Evolutionary conservation across 2,329 filamentous ascomycete genomes (phyloP), one percentile per base, ranked within the genome.

Genomic region (Fusarium sp.): DNA sequence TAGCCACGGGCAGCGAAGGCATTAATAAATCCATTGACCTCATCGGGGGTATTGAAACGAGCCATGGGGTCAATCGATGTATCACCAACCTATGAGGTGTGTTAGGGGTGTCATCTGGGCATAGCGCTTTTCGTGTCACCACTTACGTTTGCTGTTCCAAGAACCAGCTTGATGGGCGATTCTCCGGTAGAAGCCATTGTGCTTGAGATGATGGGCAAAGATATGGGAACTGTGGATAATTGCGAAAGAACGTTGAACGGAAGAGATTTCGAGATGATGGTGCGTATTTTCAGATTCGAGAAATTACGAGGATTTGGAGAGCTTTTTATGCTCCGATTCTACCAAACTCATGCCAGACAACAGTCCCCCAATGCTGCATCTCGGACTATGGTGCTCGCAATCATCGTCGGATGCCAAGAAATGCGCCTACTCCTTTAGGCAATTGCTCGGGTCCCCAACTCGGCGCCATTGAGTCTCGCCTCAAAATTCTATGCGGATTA

Each of bases 1-100:
- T 80, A 75, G 16, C 82, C 82, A 8, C 75, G 78, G 1, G 67
- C 71, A 31, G 71, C 63, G 69, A 73, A 77, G 24, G 57, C 58
- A 4, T 75, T 20, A 18, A 78, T 56, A 10, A 78, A 71, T 1
- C 31, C 68, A 0, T 76, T 77, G 0, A 83, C 79, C 35, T 84
- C 65, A 7, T 80, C 71, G 0, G 72, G 72, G 8, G 45, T 76
- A 20, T 80, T 75, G 10, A 74, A 81, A 7, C 76, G 77, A 4
- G 74, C 78, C 43, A 71, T 73, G 10, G 67, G 54, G n/a, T 79
- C 78, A 20, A 68, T 18, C 0, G 64, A 64, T 1, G 62, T 69
- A 24, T 80, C 78, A 9, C 78, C 78, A n/a, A 80, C 50, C 78
- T 80, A 2, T 7, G 5, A n/a, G 2, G 48, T 7, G 20, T 11